Evolutionary conservation across 176 grass and related monocot genomes (phyloP).

Genomic region (Triticum timopheevii): DNA sequence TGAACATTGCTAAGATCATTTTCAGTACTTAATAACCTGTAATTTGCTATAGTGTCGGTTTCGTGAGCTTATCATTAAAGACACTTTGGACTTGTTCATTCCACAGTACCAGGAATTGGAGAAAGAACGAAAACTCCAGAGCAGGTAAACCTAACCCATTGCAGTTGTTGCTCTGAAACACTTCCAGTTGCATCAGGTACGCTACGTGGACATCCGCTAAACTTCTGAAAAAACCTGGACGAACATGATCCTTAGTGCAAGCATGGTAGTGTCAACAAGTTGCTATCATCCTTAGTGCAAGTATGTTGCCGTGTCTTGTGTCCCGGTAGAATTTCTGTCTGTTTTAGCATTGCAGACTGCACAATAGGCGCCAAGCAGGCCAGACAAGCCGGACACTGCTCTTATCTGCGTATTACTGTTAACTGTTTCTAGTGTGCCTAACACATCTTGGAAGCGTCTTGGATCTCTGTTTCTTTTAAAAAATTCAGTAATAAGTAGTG

Average conservation of each 20-base stretch:
- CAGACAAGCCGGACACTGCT: not conserved
- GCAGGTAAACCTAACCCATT: not conserved
- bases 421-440: not conserved
- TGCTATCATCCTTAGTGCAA: not conserved
- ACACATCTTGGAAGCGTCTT: not conserved
- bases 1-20: not conserved
- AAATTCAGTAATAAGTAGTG: too few relatives aligned
- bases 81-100: not conserved
- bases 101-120: not conserved
- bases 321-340: not conserved
- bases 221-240: not conserved
- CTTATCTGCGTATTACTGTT: not conserved
- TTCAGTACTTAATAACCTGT: not conserved
- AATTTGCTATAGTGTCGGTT: too few relatives aligned
- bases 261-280: not conserved
- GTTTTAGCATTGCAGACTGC: not conserved
- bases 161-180: not conserved
- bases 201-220: not conserved
- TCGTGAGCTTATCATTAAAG: too few relatives aligned
- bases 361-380: not conserved
- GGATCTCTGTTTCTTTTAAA: not conserved
- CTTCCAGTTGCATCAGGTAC: not conserved
- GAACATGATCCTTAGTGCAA: not conserved
- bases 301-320: not conserved
- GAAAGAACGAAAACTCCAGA: conserved; percentile 11